Percentiles rank a stretch among this genome's conserved stretches.
Conservation (phyloP, 1,284 basidiomycete species). For the Laetiporus sulphureus region DNA sequence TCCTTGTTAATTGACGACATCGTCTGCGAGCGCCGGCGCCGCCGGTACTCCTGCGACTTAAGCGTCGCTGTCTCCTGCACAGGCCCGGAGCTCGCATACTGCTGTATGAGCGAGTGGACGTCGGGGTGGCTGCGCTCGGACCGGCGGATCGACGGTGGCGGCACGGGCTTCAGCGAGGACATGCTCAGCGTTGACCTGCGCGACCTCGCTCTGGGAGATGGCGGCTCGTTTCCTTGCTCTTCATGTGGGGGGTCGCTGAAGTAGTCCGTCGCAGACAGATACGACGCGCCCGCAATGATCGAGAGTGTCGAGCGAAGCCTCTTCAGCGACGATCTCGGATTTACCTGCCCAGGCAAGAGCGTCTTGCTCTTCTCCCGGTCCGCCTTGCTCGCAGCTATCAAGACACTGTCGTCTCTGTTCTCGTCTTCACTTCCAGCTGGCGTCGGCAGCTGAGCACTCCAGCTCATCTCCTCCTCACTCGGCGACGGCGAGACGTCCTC, state of each 20-base stretch:
- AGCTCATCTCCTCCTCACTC: slow-evolving; percentile 36
- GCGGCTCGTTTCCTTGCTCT: slow-evolving; percentile 8
- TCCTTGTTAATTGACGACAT: slow-evolving; percentile 1
- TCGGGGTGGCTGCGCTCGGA: slow-evolving; percentile 47
- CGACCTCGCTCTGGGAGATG: slow-evolving; percentile 5
- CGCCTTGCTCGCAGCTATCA: slow-evolving; percentile 4
- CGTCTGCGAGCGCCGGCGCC: slow-evolving; percentile 9
- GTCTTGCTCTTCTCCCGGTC: slow-evolving; percentile 1
- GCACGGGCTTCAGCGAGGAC: slow-evolving; percentile 31
- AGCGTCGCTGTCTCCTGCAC: slow-evolving; percentile 44
- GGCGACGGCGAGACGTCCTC: neutral
- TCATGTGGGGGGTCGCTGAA: slow-evolving; percentile 8
- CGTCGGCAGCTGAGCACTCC: slow-evolving; percentile 32
- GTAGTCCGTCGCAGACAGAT: slow-evolving; percentile 14
- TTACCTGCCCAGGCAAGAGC: neutral
- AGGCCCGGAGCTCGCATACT: slow-evolving; percentile 49
- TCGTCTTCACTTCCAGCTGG: slow-evolving; percentile 23
- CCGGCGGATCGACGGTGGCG: slow-evolving; percentile 44
- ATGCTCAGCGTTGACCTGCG: slow-evolving; percentile 23
- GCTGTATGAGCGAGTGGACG: slow-evolving; percentile 48
- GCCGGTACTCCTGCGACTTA: neutral
- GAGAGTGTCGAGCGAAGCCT: slow-evolving; percentile 18
- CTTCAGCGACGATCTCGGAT: slow-evolving; percentile 10
- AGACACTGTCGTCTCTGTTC: slow-evolving; percentile 10
- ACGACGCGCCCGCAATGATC: slow-evolving; percentile 16